Evolutionary conservation across 495 filamentous ascomycete genomes (phyloP).

Genomic region (Penicillium roqueforti): DNA sequence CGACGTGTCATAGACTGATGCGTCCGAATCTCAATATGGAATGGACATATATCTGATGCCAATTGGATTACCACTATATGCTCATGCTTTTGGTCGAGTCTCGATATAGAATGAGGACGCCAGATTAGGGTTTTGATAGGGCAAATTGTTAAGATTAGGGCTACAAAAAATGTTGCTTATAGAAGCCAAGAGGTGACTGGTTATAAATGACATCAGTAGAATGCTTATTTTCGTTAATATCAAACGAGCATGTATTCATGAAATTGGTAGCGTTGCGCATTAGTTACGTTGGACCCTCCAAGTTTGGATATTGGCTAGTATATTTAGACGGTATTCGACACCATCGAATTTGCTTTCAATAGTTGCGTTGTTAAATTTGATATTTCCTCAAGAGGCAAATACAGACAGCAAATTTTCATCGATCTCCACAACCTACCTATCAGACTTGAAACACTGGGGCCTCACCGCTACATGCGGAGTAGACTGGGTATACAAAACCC

Average conservation of each 20-base stretch:
- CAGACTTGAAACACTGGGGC: not conserved
- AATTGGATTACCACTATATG: not conserved
- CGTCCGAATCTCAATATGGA: not conserved
- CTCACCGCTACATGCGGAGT: slow-evolving; percentile 12
- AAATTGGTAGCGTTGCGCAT: no score
- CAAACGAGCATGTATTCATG: no score
- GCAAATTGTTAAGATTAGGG: no score
- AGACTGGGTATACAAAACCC: not conserved
- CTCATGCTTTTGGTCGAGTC: no score
- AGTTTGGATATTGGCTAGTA: no score
- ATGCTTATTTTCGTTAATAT: not conserved
- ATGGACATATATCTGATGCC: not conserved
- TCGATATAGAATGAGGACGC: no score
- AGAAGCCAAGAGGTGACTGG: not conserved
- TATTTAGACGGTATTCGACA: no score
- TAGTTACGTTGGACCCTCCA: no score
- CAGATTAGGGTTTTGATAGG: no score
- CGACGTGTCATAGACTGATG: not conserved
- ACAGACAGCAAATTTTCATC: not conserved
- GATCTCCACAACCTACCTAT: not conserved
- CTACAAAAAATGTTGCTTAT: no score
- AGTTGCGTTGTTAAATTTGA: no score
- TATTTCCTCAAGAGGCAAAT: not conserved
- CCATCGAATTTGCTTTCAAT: not conserved
- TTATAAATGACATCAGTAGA: not conserved